Base-by-base conservation (phyloP, 2,329 filamentous ascomycete genomes). In the Zasmidium angulare region DNA sequence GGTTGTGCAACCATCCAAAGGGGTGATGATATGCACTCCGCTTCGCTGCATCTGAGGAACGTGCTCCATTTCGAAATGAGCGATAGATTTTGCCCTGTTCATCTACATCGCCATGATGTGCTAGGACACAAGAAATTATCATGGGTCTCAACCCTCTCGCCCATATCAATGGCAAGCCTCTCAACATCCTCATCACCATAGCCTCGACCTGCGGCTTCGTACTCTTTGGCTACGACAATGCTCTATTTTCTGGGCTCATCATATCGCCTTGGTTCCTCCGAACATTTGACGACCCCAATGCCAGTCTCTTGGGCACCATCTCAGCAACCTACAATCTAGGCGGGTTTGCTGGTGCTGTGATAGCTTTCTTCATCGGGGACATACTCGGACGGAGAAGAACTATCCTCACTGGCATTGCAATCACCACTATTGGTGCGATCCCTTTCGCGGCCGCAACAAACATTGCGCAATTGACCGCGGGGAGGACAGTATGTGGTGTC, bases 381-480 rank as follows among this genome's bases (percentile, higher is more conserved):
- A 55, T 60, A 1, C 67, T 80, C 1, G 78, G 79, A 24, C 76
- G 78, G 24, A 72, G 77, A 52, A 71, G 68, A 46, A 71, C 74
- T 1, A 79, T 80, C 58, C 75, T 79, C 36, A 59, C 72, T 1
- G 78, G 77, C 12, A 74, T 70, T 14, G 21, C 59, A 2, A 71
- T 76, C 56, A 78, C 78, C 73, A 76, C 77, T 20, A 51, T 78
- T 14, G 77, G 77, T 10, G 74, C 75, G 1, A 68, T 77, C 20
- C 75, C 78, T 23, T 76, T 78, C 51, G 63, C 74, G 24, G 66
- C 71, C 3, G 51, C 72, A 0, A 65, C 69, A n/a, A 69, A 71
- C 1, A 75, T 76, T 0, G 77, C 79, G 2, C 81, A 83, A 63
- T 80, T 83, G 69, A 81, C 83, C 61, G 70, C 83, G 52, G 82